Evolutionary conservation across 148 eudicot genomes (phyloP).

Genomic region (Dysphania ambrosioides): DNA sequence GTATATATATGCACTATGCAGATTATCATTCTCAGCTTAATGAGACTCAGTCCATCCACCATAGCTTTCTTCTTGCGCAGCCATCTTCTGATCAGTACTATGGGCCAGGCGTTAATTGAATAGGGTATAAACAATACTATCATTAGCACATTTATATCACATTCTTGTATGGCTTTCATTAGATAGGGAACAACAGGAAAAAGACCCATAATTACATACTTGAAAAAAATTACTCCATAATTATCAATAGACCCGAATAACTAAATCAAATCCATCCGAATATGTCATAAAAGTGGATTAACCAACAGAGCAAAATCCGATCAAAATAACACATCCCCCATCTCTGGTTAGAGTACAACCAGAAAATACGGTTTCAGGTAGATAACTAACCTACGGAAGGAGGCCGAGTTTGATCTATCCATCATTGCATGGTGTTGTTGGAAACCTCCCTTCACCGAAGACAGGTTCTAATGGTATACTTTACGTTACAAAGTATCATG

Average conservation of each 20-base stretch:
- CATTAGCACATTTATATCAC: neutral
- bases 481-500: slow-evolving; percentile 10
- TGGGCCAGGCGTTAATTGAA: neutral
- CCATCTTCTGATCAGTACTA: slow-evolving; percentile 1
- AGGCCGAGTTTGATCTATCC: slow-evolving; percentile 50
- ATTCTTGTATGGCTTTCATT: neutral
- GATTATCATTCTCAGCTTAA: neutral
- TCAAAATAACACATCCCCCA: neutral
- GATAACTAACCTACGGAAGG: slow-evolving; percentile 26
- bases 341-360: neutral
- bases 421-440: slow-evolving; percentile 37
- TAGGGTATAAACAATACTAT: neutral
- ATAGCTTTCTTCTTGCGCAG: slow-evolving; percentile 12
- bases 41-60: slow-evolving; percentile 24
- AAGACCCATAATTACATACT: no score
- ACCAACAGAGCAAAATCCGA: no score
- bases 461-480: slow-evolving; percentile 46
- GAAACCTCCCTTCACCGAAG: slow-evolving; percentile 36
- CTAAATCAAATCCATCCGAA: no score
- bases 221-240: no score
- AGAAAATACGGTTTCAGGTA: neutral
- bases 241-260: no score
- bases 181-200: neutral
- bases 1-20: neutral
- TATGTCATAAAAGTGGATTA: no score